phyloP scores from a whole-genome alignment of 148 eudicot genomes.

The Silene uniflora region DNA sequence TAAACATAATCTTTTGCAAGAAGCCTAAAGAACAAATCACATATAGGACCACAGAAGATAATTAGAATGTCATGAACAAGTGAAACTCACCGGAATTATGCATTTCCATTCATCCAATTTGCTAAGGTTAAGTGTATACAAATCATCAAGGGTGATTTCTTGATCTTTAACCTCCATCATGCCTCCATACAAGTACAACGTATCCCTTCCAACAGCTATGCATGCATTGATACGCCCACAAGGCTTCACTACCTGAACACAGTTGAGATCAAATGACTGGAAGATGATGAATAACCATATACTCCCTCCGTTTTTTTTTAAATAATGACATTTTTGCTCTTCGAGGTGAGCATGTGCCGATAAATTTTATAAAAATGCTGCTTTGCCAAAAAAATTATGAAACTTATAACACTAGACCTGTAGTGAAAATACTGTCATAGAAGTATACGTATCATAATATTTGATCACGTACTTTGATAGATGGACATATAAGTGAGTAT shows the following conservation, averaged over 20 bases:
- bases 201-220: constrained; percentile 88
- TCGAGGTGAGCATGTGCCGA: no score
- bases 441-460: no score
- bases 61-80: neutral
- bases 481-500: no score
- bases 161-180: constrained; percentile 98
- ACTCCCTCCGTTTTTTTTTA: neutral
- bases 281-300: constrained; percentile 9
- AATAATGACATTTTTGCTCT: no score
- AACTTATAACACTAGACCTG: no score
- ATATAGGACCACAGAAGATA: neutral
- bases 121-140: constrained; percentile 84
- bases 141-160: constrained; percentile 92
- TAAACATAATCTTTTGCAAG: neutral
- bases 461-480: no score
- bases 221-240: constrained; percentile 94
- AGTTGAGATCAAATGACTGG: constrained; percentile 3
- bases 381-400: no score
- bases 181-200: constrained; percentile 84
- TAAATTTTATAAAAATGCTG: no score
- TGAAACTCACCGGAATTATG: constrained; percentile 66
- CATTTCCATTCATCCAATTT: constrained; percentile 99
- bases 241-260: constrained; percentile 79
- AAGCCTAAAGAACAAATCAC: neutral
- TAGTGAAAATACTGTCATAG: no score